Evolutionary conservation across 1,284 basidiomycete genomes (phyloP), one percentile per base, ranked within the genome.

Genomic region (Cerrena zonata): DNA sequence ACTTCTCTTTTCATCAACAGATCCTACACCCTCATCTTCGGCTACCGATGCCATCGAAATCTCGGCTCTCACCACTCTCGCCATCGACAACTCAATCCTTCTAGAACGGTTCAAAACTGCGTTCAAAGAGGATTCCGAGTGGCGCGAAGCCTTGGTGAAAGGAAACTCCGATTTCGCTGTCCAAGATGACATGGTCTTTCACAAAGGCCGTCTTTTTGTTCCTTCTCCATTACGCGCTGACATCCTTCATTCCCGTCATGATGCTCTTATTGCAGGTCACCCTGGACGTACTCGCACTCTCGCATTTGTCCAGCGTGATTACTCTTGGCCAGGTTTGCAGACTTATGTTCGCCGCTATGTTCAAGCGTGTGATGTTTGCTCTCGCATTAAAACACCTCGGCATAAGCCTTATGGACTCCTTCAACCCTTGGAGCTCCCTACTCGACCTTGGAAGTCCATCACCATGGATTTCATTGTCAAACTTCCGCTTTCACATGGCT

Each of bases 1-100:
- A 45, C 56, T 58, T 25, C 55, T 62, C 7, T 34, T 45, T 5
- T 30, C 54, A 10, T 59, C 53, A 5, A 51, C 58, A 45, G 55
- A 49, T n/a, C 55, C 57, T 12, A 54, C 54, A 5, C 41, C 46
- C 22, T 53, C 55, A 36, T 41, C 44, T n/a, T n/a, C n/a, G n/a
- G n/a, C 36, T 47, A 30, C 3, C 53, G 54, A 18, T 45, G 49
- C 11, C 58, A 60, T 47, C 51, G 53, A 19, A 48, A 39, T 1
- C 22, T 43, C 21, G n/a, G n/a, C n/a, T n/a, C n/a, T n/a, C n/a
- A 11, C 34, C 34, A n/a, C 34, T 19, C 46, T 41, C 49, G 7
- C 45, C 44, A 47, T 54, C 13, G 49, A 53, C 50, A 43, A 30
- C 39, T 30, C 26, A 12, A 45, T 38, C 40, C 51, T 49, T 51